Evolutionary conservation across 2,329 filamentous ascomycete species (phyloP).

Genomic region (Exserohilum turcica): DNA sequence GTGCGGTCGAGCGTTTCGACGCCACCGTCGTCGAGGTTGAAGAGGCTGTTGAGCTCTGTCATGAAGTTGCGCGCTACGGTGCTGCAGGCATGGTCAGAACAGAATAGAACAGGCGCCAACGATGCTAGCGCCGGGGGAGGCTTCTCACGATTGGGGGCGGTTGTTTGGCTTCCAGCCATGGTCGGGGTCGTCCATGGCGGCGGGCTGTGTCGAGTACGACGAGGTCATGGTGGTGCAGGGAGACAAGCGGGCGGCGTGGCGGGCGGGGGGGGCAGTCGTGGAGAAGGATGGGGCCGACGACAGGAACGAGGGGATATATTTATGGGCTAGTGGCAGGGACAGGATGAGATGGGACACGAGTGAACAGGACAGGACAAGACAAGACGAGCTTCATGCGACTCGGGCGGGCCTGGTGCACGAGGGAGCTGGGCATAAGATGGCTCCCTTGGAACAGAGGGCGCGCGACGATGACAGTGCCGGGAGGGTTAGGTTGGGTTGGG

Average conservation of each 20-base stretch:
- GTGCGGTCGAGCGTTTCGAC: conserved; percentile 74
- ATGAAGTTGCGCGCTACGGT: conserved; percentile 89
- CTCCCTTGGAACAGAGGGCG: conserved; percentile 21
- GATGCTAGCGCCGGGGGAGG: conserved; percentile 29
- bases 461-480: conserved; percentile 27
- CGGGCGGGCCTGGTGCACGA: conserved; percentile 19
- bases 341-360: conserved; percentile 7
- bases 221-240: conserved; percentile 16
- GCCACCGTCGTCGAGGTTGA: conserved; percentile 83
- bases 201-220: conserved; percentile 19
- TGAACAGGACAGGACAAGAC: conserved; percentile 19
- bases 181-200: conserved; percentile 58
- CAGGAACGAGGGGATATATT: conserved; percentile 9
- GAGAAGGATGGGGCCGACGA: conserved; percentile 7
- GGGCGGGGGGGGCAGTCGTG: conserved; percentile 9
- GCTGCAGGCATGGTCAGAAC: conserved; percentile 58
- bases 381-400: conserved; percentile 33
- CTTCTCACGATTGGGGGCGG: conserved; percentile 79
- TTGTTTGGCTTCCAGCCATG: conserved; percentile 80
- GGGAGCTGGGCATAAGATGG: conserved; percentile 37
- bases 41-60: conserved; percentile 82
- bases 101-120: conserved; percentile 31
- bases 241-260: conserved; percentile 5
- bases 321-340: conserved; percentile 13
- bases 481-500: no score